Evolutionary conservation across 2,329 filamentous ascomycete genomes (phyloP).

Genomic region (Penicillium brevicompactum): DNA sequence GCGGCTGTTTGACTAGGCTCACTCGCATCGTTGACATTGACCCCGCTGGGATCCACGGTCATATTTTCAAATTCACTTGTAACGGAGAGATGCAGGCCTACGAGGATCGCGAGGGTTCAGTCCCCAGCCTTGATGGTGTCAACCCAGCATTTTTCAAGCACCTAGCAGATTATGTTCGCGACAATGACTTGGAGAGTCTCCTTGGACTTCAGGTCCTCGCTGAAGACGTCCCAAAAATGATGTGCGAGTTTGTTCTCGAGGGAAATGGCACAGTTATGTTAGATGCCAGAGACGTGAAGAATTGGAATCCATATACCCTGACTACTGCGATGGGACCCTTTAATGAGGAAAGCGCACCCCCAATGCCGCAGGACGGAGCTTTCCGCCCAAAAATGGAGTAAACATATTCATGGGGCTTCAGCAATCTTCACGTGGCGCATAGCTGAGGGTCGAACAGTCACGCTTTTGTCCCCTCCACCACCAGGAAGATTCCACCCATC

Average conservation of each 20-base stretch:
- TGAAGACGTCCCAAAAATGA: background rate
- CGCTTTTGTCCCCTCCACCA: conserved; percentile 11
- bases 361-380: conserved; percentile 7
- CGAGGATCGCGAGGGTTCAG: background rate
- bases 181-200: background rate
- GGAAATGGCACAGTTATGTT: background rate
- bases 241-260: background rate
- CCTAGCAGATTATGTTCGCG: background rate
- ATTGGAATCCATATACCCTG: conserved; percentile 1
- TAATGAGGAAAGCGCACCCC: conserved; percentile 8
- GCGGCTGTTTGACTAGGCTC: too few species aligned
- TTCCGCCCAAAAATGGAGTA: conserved; percentile 7
- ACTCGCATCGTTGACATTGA: too few species aligned
- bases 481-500: conserved; percentile 13
- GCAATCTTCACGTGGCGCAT: conserved; percentile 15
- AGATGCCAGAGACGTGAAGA: background rate
- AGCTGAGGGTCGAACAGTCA: conserved; percentile 10
- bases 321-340: conserved; percentile 12
- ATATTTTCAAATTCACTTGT: background rate
- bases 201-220: background rate
- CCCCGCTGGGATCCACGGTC: too few species aligned
- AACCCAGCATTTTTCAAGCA: background rate
- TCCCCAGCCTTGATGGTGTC: background rate
- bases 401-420: conserved; percentile 16
- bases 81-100: background rate